These are phyloP conservation scores for Turnera subulata DNA, from an alignment of 345 rosid species.

Conservation along the genomic window DNA sequence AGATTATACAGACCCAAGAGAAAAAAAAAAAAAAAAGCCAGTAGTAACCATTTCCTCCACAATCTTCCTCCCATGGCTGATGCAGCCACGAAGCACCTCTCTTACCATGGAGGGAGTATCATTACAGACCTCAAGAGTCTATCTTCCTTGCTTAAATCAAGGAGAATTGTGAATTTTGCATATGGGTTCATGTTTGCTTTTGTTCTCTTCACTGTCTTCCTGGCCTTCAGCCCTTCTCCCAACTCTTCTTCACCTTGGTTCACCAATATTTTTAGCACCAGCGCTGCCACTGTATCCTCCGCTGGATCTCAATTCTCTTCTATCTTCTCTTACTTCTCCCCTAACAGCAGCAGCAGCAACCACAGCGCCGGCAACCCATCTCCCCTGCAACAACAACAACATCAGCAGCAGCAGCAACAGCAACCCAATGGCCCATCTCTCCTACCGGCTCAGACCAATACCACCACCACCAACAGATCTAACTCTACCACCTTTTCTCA, in stretches of 20 bases:
- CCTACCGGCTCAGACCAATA: constrained; percentile 9
- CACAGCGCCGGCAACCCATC: too few relatives aligned
- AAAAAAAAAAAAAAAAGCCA: too few relatives aligned
- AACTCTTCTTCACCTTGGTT: constrained; percentile 52
- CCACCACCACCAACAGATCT: constrained; percentile 20
- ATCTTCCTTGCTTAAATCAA: constrained; percentile 40
- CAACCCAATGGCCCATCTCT: constrained; percentile 18
- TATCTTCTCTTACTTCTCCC: constrained; percentile 39
- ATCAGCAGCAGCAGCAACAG: neutral
- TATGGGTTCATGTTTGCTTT: constrained; percentile 64
- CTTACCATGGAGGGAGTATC: constrained; percentile 35
- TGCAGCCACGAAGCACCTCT: constrained; percentile 38
- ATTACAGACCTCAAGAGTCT: constrained; percentile 42
- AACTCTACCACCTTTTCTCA: constrained; percentile 11
- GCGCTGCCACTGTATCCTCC: constrained; percentile 8
- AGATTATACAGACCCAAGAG: too few relatives aligned
- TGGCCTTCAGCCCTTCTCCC: constrained; percentile 63
- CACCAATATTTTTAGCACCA: constrained; percentile 38
- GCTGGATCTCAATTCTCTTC: constrained; percentile 58
- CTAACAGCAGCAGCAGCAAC: constrained; percentile 13
- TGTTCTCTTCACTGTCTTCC: constrained; percentile 57
- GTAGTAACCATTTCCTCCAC: too few relatives aligned
- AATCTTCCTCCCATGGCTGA: constrained; percentile 62
- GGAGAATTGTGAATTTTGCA: constrained; percentile 49
- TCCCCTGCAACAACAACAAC: too few relatives aligned